Conservation (phyloP, 805 yeast genomes). For the Danielozyma ontarioensis region DNA sequence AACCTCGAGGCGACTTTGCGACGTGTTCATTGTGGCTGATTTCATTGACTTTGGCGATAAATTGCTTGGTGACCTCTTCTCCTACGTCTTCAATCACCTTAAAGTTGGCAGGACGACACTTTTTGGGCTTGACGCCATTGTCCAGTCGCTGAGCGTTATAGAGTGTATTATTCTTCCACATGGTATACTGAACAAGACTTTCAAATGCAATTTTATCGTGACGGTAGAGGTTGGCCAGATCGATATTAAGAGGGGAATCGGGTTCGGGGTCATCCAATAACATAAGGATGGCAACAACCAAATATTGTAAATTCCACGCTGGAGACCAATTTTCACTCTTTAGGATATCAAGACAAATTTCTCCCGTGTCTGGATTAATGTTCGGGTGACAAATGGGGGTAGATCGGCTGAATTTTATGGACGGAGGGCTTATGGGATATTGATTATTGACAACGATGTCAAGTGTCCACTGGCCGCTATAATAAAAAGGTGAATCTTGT, state of each 20-base stretch:
- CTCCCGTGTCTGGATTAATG: conserved; percentile 46
- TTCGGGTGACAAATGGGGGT: conserved; percentile 41
- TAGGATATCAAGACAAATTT: conserved; percentile 65
- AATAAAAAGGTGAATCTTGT: conserved; percentile 44
- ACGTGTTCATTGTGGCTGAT: conserved; percentile 10
- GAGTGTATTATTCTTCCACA: conserved; percentile 35
- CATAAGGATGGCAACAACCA: conserved; percentile 52
- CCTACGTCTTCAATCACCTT: conserved; percentile 29
- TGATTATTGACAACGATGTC: conserved; percentile 37
- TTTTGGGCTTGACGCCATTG: not conserved
- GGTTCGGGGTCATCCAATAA: conserved; percentile 64
- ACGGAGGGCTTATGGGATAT: conserved; percentile 62
- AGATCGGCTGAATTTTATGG: conserved; percentile 39
- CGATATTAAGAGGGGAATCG: conserved; percentile 66
- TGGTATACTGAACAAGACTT: conserved; percentile 34
- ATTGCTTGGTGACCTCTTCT: conserved; percentile 27
- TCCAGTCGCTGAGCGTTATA: conserved; percentile 3
- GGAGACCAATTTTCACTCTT: conserved; percentile 63
- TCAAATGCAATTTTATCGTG: conserved; percentile 35
- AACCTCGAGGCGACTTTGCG: conserved; percentile 9
- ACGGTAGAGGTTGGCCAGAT: conserved; percentile 57
- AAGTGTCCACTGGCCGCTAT: conserved; percentile 48
- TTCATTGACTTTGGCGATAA: conserved; percentile 27
- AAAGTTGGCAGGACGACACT: conserved; percentile 6
- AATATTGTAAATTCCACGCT: conserved; percentile 59